Evolutionary conservation across 2,329 filamentous ascomycete genomes (phyloP), one percentile per base, ranked within the genome.

Genomic region (Zymoseptoria ardabiliae): DNA sequence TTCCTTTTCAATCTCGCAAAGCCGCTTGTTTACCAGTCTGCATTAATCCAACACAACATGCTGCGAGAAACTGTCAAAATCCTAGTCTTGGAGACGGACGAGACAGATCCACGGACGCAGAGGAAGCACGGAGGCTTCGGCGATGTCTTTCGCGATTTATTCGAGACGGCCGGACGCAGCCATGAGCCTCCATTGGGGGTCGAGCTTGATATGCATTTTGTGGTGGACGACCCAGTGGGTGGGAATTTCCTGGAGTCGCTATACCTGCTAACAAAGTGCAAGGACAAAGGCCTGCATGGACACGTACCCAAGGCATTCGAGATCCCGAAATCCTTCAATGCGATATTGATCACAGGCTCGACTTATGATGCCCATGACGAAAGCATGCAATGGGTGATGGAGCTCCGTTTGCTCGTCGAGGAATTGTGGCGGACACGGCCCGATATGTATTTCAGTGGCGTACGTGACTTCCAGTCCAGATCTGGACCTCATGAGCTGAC

Each of bases 11-110:
- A 17, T 17, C 11, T 17, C 13, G 35, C 35, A 45, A 45, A 45
- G 17, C 11, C 35, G 13, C 35, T n/a, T 17, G 10, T 45, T 13
- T 8, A 28, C 9, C 35, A 45, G 35, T 45, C 17, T 45, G 35
- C 35, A 45, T n/a, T 45, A 13, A 21, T 17, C 22, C 20, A 51
- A 51, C 3, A 11, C 50, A 51, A 21, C 20, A 51, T 51, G 50
- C 50, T 23, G 22, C 20, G 22, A 52, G 68, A 72, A 10, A 73
- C 70, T 50, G 70, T 78, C 28, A 73, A 74, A 58, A 76, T 79
- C 68, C 73, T 85, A 57, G 81, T 85, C 59, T 76, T 85, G 7
- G 83, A 85, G 69, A 85, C 82, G 0, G 83, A 85, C 64, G 74
- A 78, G 57, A 77, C 81, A 23, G 79, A 84, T 62, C 78, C 79